Percentiles rank a stretch among this genome's conserved stretches.
phyloP scores from a whole-genome alignment of 2,329 filamentous ascomycete genomes.

The Biscogniauxia mediterranea region DNA sequence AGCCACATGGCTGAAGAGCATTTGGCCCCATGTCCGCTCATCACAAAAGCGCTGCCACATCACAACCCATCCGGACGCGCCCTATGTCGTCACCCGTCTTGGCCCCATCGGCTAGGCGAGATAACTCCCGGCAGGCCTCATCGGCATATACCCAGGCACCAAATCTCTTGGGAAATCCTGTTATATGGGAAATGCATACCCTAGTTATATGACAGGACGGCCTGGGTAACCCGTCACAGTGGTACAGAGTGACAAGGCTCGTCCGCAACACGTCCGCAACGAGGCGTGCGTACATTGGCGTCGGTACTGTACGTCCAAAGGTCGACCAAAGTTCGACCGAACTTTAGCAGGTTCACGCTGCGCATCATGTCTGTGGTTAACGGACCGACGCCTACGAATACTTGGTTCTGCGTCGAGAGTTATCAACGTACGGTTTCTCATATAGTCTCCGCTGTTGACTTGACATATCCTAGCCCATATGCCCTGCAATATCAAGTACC shows the following conservation, averaged over 20 bases:
- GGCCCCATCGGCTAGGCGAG: neutral
- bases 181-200: neutral
- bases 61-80: constrained; percentile 1
- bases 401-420: neutral
- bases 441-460: neutral
- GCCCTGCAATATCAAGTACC: neutral
- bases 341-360: neutral
- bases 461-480: neutral
- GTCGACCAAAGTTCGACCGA: constrained; percentile 1
- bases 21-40: neutral
- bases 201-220: constrained; percentile 1
- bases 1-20: neutral
- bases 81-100: constrained; percentile 10
- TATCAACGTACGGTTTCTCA: neutral
- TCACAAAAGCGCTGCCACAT: constrained; percentile 6
- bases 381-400: neutral
- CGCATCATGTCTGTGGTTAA: neutral
- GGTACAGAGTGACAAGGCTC: constrained; percentile 4
- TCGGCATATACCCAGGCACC: constrained; percentile 8
- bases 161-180: neutral
- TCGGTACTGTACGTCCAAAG: neutral
- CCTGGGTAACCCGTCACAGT: constrained; percentile 3
- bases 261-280: constrained; percentile 4
- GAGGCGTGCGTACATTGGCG: neutral
- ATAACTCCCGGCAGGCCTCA: constrained; percentile 4